phyloP scores from a whole-genome alignment of 441 rosid genomes.

The Euphorbia schlechtendalii region DNA sequence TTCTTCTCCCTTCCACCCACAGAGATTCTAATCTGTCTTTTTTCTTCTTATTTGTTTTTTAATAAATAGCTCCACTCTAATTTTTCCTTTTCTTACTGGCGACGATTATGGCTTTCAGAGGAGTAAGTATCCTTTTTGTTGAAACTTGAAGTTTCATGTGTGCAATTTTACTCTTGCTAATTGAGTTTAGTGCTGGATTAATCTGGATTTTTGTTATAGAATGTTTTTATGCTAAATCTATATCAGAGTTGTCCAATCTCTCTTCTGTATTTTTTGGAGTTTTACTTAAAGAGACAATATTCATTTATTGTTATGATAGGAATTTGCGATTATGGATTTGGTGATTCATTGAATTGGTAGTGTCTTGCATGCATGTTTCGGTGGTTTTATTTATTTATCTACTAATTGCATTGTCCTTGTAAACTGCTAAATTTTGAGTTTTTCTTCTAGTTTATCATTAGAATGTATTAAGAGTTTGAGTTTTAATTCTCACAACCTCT shows the following conservation, averaged over 20 bases:
- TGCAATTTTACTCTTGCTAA: neutral
- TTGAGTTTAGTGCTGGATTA: neutral
- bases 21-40: neutral
- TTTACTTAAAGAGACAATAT: neutral
- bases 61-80: neutral
- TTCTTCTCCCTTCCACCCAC: neutral
- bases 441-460: neutral
- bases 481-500: neutral
- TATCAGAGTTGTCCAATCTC: neutral
- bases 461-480: neutral
- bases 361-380: neutral
- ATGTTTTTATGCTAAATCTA: too few relatives aligned
- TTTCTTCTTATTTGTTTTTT: neutral
- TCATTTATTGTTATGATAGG: neutral
- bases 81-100: neutral
- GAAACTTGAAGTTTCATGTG: neutral
- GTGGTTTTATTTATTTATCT: neutral
- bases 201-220: neutral
- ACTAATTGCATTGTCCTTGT: neutral
- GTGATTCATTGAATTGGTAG: neutral
- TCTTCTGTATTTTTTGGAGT: neutral
- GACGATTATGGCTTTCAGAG: conserved; percentile 34
- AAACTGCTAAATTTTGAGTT: neutral
- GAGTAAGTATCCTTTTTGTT: conserved; percentile 20
- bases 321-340: neutral